Percentiles rank a stretch among this genome's conserved stretches.
phyloP scores from a whole-genome alignment of 2,329 filamentous ascomycete species.

The Sporothrix globosa region DNA sequence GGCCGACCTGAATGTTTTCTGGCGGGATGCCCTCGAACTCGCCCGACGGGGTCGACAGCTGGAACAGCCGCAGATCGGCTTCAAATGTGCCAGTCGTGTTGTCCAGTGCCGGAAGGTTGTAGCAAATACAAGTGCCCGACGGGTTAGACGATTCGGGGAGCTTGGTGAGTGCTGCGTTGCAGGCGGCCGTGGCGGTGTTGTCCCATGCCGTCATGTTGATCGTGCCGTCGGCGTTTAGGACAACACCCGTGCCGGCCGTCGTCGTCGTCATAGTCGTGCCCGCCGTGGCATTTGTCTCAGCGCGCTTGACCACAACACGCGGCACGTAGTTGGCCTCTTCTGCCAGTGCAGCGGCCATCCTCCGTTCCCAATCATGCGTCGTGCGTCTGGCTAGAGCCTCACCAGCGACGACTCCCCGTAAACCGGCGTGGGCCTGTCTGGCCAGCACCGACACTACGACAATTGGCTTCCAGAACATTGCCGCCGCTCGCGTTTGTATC shows the following conservation, averaged over 20 bases:
- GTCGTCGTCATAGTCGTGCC: slow-evolving; percentile 25
- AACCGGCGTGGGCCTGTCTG: slow-evolving; percentile 44
- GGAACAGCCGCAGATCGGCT: slow-evolving; percentile 75
- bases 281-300: slow-evolving; percentile 30
- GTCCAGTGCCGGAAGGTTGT: slow-evolving; percentile 75
- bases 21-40: slow-evolving; percentile 57
- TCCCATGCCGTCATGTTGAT: slow-evolving; percentile 63
- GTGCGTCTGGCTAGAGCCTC: slow-evolving; percentile 37
- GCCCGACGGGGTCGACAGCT: slow-evolving; percentile 63
- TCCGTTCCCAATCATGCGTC: slow-evolving; percentile 39
- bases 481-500: slow-evolving; percentile 29
- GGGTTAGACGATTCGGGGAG: slow-evolving; percentile 68
- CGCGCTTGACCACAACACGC: slow-evolving; percentile 34
- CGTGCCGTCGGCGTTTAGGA: slow-evolving; percentile 49
- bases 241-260: slow-evolving; percentile 38
- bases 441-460: slow-evolving; percentile 46
- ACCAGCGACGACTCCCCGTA: slow-evolving; percentile 40
- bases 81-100: slow-evolving; percentile 70
- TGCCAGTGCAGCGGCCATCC: slow-evolving; percentile 40
- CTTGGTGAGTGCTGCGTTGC: slow-evolving; percentile 57
- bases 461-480: slow-evolving; percentile 46
- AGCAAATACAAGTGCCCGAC: slow-evolving; percentile 78
- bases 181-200: slow-evolving; percentile 59
- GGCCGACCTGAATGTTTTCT: slow-evolving; percentile 57
- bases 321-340: slow-evolving; percentile 34